Evolutionary conservation across 192 early-diverging fungal genomes (phyloP).

Genomic region (Coemansia interrupta): DNA sequence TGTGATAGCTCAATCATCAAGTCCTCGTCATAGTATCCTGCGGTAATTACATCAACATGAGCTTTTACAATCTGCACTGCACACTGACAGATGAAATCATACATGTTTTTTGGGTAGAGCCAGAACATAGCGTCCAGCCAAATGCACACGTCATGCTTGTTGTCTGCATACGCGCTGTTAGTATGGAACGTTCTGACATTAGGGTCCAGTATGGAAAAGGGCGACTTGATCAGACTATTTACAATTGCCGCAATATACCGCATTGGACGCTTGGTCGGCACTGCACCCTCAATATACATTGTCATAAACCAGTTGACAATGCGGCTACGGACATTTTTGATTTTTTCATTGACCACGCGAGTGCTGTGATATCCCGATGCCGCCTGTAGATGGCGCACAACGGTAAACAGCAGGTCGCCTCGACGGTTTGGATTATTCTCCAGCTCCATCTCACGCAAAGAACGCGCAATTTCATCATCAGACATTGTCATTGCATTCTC

Average conservation of each 20-base stretch:
- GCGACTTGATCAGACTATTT: constrained; percentile 24
- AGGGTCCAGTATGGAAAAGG: constrained; percentile 24
- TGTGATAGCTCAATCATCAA: constrained; percentile 9
- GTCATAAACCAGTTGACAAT: constrained; percentile 40
- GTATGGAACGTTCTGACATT: constrained; percentile 10
- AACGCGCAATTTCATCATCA: constrained; percentile 27
- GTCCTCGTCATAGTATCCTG: background rate
- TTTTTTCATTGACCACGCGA: constrained; percentile 42
- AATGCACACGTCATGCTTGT: constrained; percentile 38
- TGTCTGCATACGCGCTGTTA: constrained; percentile 6
- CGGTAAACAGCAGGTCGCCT: constrained; percentile 27
- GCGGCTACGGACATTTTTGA: constrained; percentile 44
- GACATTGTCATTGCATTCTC: constrained; percentile 17
- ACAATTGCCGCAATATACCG: constrained; percentile 40
- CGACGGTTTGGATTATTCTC: constrained; percentile 30
- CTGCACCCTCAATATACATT: constrained; percentile 24
- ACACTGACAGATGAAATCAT: constrained; percentile 38
- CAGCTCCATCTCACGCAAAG: constrained; percentile 20
- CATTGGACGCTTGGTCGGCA: constrained; percentile 29
- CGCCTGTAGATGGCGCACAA: constrained; percentile 36
- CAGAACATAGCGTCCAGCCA: constrained; percentile 51
- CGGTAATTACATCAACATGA: constrained; percentile 1
- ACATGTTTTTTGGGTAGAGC: constrained; percentile 38
- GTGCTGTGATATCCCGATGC: constrained; percentile 28
- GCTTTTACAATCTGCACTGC: constrained; percentile 19